Base-by-base conservation (phyloP, 345 rosid species). In the Eucalyptus cloeziana region DNA sequence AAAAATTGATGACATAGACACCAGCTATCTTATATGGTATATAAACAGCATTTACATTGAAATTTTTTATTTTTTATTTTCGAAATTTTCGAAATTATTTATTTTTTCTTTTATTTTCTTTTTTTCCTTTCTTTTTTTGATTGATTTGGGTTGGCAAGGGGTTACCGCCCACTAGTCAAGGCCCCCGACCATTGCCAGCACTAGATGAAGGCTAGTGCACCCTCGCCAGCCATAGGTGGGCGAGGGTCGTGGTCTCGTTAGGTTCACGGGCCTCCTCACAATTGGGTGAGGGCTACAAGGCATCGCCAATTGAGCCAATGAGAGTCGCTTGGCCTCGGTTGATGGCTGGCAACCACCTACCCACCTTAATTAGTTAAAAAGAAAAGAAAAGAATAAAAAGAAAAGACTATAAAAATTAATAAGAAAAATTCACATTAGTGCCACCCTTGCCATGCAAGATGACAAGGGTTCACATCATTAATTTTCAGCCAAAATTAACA, bases 1-100 rank as follows among this genome's bases (percentile, higher is more conserved):
- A n/a, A 0, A 56, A 24, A 56, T 56, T 56, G 62, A 56, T 56
- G 21, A 56, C 6, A 25, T 56, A 1, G 6, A 24, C 30, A 56
- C 3, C 0, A 21, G 0, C 1, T 24, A 22, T 56, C 0, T 0
- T 56, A 10, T 0, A 0, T 10, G 13, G 30, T 10, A 56, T 22
- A 8, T 3, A 0, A n/a, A n/a, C 5, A 4, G 1, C 0, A 0
- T 0, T 22, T 1, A 0, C 13, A 24, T 9, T 3, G 1, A 56
- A 24, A 0, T 8, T 9, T 56, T 56, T 4, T 0, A 56, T 24
- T 24, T 56, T 56, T 56, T 4, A 10, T 56, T 56, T 56, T 0
- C 24, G 0, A 19, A 52, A 19, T 1, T 24, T 22, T 0, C 0
- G 4, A 1, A 2, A 22, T 56, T 56, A 56, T 56, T 24, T 56